phyloP scores from a whole-genome alignment of 495 filamentous ascomycete species.

The Parachaetomium inaequale region DNA sequence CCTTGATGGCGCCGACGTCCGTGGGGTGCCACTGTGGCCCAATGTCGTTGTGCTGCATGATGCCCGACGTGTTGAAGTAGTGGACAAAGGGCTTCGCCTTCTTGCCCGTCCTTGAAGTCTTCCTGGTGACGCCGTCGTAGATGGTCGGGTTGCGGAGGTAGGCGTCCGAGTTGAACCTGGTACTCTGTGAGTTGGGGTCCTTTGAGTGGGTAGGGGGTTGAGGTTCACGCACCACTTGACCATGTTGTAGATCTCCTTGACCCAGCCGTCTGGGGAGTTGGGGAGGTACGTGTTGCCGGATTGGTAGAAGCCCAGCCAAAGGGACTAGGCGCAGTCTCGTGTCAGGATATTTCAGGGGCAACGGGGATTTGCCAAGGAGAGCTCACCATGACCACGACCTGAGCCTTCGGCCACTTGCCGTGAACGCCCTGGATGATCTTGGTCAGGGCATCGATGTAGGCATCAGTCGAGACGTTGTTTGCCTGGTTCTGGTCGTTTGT shows the following conservation, averaged over 20 bases:
- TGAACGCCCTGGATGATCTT: constrained; percentile 61
- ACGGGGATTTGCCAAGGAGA: not conserved
- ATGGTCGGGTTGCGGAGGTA: constrained; percentile 43
- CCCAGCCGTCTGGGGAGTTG: constrained; percentile 44
- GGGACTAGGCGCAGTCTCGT: constrained; percentile 42
- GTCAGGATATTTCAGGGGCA: not conserved
- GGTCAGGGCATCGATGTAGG: constrained; percentile 56
- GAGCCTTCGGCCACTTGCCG: constrained; percentile 56
- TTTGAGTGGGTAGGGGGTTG: too few relatives aligned
- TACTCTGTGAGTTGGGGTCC: not conserved
- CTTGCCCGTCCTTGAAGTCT: constrained; percentile 34
- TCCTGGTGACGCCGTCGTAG: constrained; percentile 45
- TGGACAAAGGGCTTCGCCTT: constrained; percentile 54
- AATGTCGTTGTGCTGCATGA: constrained; percentile 68
- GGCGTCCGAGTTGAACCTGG: constrained; percentile 46
- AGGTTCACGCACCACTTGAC: constrained; percentile 39
- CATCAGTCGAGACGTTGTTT: constrained; percentile 54
- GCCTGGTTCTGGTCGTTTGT: constrained; percentile 61
- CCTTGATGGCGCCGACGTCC: constrained; percentile 64
- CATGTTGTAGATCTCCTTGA: constrained; percentile 52
- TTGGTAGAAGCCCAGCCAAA: constrained; percentile 58
- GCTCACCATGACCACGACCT: constrained; percentile 60
- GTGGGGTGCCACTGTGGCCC: constrained; percentile 61
- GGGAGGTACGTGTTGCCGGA: constrained; percentile 53
- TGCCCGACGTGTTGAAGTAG: constrained; percentile 65